Evolutionary conservation across 75 land plant genomes (phyloP).

Genomic region (Pinus taeda): DNA sequence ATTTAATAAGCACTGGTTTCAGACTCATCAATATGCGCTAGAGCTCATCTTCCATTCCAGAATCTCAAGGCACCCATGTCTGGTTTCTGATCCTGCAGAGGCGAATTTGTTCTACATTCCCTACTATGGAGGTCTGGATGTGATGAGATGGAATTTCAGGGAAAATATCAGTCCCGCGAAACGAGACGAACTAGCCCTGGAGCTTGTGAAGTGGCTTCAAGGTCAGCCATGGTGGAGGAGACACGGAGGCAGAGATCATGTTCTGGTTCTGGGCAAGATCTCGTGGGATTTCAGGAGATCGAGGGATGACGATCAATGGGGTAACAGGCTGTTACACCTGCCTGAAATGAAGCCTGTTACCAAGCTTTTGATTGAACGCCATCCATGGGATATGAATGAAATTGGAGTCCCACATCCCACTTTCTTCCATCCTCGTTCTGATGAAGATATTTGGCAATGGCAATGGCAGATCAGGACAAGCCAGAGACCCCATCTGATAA

Average conservation of each 20-base stretch:
- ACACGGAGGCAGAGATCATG: conserved; percentile 45
- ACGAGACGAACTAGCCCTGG: conserved; percentile 42
- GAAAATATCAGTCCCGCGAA: conserved; percentile 35
- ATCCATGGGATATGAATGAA: conserved; percentile 71
- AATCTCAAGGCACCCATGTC: conserved; percentile 56
- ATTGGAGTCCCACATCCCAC: conserved; percentile 74
- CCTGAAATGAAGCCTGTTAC: conserved; percentile 43
- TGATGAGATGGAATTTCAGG: conserved; percentile 71
- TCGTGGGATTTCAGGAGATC: conserved; percentile 69
- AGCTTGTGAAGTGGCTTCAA: conserved; percentile 57
- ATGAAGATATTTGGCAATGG: conserved; percentile 49
- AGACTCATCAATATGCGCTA: conserved; percentile 67
- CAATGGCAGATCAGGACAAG: conserved; percentile 36
- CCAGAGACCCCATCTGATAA: conserved; percentile 18
- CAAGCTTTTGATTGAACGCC: conserved; percentile 70
- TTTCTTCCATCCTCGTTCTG: conserved; percentile 61
- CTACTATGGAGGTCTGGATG: conserved; percentile 65
- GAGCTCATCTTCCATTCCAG: conserved; percentile 71
- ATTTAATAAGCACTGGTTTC: conserved; percentile 43
- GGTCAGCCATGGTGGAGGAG: conserved; percentile 34
- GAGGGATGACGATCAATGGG: conserved; percentile 27
- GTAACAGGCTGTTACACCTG: conserved; percentile 41
- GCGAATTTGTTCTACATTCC: conserved; percentile 77
- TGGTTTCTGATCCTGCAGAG: conserved; percentile 22
- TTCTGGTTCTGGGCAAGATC: conserved; percentile 68